These are phyloP conservation scores for Boletales sp. DNA, from an alignment of 768 basidiomycete species.

Conservation along the genomic window DNA sequence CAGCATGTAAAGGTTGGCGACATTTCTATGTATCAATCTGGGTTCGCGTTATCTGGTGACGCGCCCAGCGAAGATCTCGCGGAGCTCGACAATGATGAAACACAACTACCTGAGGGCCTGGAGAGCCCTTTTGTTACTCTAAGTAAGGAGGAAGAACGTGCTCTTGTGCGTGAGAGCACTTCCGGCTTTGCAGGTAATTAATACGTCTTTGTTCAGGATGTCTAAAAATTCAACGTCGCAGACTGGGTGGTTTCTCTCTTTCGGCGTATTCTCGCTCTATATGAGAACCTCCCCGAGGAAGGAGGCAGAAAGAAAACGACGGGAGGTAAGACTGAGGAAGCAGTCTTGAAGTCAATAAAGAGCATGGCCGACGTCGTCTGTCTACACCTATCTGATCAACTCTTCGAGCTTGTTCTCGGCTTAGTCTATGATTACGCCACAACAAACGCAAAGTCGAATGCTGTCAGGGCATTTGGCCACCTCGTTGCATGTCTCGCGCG, in stretches of 20 bases:
- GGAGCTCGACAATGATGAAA: constrained; percentile 45
- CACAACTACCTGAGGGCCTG: constrained; percentile 49
- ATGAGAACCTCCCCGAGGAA: constrained; percentile 93
- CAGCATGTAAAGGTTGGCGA: constrained; percentile 80
- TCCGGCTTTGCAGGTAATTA: constrained; percentile 67
- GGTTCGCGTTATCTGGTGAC: constrained; percentile 51
- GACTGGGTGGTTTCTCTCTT: constrained; percentile 83
- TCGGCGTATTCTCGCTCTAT: constrained; percentile 74
- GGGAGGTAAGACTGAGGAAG: constrained; percentile 77
- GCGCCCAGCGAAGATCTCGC: constrained; percentile 52
- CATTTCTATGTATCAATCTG: constrained; percentile 59
- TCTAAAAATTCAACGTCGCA: constrained; percentile 24
- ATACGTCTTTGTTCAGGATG: constrained; percentile 4
- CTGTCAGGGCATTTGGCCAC: constrained; percentile 87
- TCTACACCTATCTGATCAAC: constrained; percentile 55
- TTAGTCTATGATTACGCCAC: constrained; percentile 84
- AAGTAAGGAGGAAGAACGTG: constrained; percentile 64
- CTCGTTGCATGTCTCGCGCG: constrained; percentile 82
- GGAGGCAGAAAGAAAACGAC: constrained; percentile 84
- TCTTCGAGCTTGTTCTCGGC: constrained; percentile 84
- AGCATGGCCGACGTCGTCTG: constrained; percentile 79
- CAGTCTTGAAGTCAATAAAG: constrained; percentile 73
- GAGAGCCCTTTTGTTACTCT: constrained; percentile 36
- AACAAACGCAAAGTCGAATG: constrained; percentile 86
- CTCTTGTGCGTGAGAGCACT: constrained; percentile 73